Evolutionary conservation across 306 rosid genomes (phyloP).

Genomic region (Rosa rugosa): DNA sequence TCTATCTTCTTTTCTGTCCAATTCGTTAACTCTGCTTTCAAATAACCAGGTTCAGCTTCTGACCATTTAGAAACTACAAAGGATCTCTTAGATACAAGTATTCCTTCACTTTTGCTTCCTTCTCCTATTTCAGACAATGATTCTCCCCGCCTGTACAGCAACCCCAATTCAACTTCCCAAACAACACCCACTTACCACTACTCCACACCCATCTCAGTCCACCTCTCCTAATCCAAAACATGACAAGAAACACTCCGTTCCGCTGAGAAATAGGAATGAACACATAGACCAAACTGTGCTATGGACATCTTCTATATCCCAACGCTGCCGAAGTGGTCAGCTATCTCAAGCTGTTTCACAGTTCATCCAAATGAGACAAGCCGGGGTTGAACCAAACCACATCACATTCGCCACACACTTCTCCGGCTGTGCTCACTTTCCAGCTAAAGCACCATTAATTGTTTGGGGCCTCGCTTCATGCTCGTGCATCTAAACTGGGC

Average conservation of each 20-base stretch:
- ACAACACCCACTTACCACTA: slow-evolving; percentile 22
- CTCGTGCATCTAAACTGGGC: slow-evolving; percentile 50
- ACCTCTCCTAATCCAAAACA: slow-evolving; percentile 19
- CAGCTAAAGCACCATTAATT: slow-evolving; percentile 4
- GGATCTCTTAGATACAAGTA: no score
- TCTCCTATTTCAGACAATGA: slow-evolving; percentile 25
- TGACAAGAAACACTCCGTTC: slow-evolving; percentile 21
- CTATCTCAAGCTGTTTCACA: slow-evolving; percentile 57
- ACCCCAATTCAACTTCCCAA: slow-evolving; percentile 41
- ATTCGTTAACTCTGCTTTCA: no score
- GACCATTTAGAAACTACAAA: no score
- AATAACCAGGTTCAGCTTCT: no score
- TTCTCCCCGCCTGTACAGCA: slow-evolving; percentile 32
- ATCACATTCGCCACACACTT: slow-evolving; percentile 69
- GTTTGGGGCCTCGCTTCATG: slow-evolving; percentile 64
- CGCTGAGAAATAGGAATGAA: slow-evolving; percentile 24
- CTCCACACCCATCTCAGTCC: slow-evolving; percentile 25
- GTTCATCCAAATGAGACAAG: slow-evolving; percentile 57
- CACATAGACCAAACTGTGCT: slow-evolving; percentile 39
- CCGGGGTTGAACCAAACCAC: slow-evolving; percentile 68
- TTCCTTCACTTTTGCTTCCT: no score
- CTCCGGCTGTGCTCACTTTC: slow-evolving; percentile 66
- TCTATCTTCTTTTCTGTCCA: no score
- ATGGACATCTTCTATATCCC: slow-evolving; percentile 85
- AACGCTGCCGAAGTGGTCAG: slow-evolving; percentile 54